Evolutionary conservation across 768 basidiomycete genomes (phyloP), one percentile per base, ranked within the genome.

Genomic region (Porphyrellus cyaneotinctus): DNA sequence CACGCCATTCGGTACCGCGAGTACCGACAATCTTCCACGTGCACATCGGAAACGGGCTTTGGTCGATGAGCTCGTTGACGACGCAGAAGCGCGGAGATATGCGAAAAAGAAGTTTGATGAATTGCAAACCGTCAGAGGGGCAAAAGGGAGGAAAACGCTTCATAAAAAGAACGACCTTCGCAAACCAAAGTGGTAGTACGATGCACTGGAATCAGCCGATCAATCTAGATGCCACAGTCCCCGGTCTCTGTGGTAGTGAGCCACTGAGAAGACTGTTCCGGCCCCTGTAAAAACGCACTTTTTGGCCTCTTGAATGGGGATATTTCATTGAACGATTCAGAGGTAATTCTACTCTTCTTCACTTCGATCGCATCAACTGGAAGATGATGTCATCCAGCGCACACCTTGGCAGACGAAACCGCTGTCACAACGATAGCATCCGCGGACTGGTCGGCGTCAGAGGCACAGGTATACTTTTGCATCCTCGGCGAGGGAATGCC

Each of bases 21-120:
- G 80, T 53, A 70, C 75, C 12, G 87, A 90, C 54, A 92, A 91
- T 64, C 80, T 92, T 49, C 75, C 83, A 26, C 77, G 81, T 30
- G 77, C 83, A 6, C 74, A 81, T 54, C 75, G 91, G 53, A 92
- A 94, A 70, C 78, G 91, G 54, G 90, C 87, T 6, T 71, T 94
- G 42, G 88, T 97, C 22, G 91, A 94, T 56, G 93, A 95, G 62
- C 76, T 95, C 32, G 82, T 95, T 46, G 89, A 89, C 61, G 92
- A 95, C 71, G 85, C 89, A 3, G 88, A 93, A 70, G 81, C 89
- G 24, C 83, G 82, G 66, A 78, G 85, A 54, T 94, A 94, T 65
- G 87, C 93, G n/a, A 94, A 94, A 74, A 84, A 81, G 74, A 95
- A 95, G 73, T 94, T 92, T 70, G 80, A 81, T 56, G 88, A 91